Base-by-base conservation (phyloP, 352 stramenopile genomes). In the Phytopythium litorale region DNA sequence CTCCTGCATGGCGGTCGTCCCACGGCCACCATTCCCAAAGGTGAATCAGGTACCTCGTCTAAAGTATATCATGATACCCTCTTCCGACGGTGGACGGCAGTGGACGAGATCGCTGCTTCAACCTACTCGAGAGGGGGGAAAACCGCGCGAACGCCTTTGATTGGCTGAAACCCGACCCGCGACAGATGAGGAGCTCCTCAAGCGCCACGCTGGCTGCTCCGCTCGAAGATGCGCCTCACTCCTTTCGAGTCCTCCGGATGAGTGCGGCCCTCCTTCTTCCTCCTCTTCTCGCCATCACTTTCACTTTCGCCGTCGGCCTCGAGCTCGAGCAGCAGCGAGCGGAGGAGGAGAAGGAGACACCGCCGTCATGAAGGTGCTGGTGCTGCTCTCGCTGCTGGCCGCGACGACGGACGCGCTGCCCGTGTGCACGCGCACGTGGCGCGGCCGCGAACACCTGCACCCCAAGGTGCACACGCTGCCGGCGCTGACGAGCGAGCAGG, bases 381-480 rank as follows among this genome's bases (percentile, higher is more conserved):
- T 21, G 53, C 37, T 46, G 33, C 9, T 59, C n/a, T 6, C 37
- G 11, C 8, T 46, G 21, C 11, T 38, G 35, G 12, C 37, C 7
- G n/a, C 18, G 11, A 19, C 33, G 19, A 49, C 56, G 30, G 65
- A 72, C 38, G 72, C 67, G 52, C 67, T 72, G 63, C 78, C 70
- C 56, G 73, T 81, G 37, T 82, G 76, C 67, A 73, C 67, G 56
- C 75, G 75, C 51, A 83, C 74, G 33, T 81, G 77, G 58, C 74
- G 72, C 38, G 64, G 59, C 23, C 78, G 75, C 56, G 69, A 84
- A 58, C 68, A 81, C 56, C 52, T 81, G 51, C 72, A 81, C 61
- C 69, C 72, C 30, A 72, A 40, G 7, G 55, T 78, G 51, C 59
- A 73, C 66, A 28, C 55, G 53, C 65, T 82, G 42, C 71, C 73